Base-by-base conservation (phyloP, 2,329 filamentous ascomycete species). In the Hypoxylon rubiginosum region DNA sequence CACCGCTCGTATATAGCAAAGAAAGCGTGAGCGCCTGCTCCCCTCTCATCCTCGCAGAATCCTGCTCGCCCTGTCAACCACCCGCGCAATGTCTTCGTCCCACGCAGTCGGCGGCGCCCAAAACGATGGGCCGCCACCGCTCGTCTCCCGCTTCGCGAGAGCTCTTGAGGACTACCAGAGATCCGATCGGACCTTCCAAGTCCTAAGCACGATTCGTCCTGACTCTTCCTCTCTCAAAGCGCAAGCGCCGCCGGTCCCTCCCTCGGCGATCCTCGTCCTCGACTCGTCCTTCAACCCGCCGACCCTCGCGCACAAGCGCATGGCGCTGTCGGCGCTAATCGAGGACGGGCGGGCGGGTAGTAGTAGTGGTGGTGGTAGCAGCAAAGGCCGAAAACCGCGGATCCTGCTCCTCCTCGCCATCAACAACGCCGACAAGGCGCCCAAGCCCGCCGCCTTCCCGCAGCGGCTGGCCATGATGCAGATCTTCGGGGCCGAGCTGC, bases 381-480 rank as follows among this genome's bases (percentile, higher is more conserved):
- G 17, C 2, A 49, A 13, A 15, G 24, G 21, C 19, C 1, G 13
- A 36, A 52, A 51, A 17, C 75, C 78, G 28, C 77, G 86, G n/a
- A 60, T 91, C 4, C 74, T 91, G 46, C 79, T 91, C 0, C 79
- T 91, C 1, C 82, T 91, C 11, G 84, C 88, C 0, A 85, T 88
- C 32, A 85, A 88, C 64, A 91, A 91, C 72, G 89, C 89, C 2
- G 89, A 91, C 73, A 91, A 91, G 77, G 83, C 84, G 9, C 85
- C 89, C 5, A 88, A 87, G 65, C 90, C 92, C 0, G 91, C 91
- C 0, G 80, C 84, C 2, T 92, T 94, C 70, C 86, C 86, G 45
- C 83, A 91, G 58, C 82, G 92, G 4, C 79, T 95, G 30, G 84
- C 84, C 5, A 88, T 95, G 83, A 94, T 95, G 90, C 85, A 87